Evolutionary conservation across 495 filamentous ascomycete genomes (phyloP), one percentile per base, ranked within the genome.

Genomic region (Penicillium mononematosum): DNA sequence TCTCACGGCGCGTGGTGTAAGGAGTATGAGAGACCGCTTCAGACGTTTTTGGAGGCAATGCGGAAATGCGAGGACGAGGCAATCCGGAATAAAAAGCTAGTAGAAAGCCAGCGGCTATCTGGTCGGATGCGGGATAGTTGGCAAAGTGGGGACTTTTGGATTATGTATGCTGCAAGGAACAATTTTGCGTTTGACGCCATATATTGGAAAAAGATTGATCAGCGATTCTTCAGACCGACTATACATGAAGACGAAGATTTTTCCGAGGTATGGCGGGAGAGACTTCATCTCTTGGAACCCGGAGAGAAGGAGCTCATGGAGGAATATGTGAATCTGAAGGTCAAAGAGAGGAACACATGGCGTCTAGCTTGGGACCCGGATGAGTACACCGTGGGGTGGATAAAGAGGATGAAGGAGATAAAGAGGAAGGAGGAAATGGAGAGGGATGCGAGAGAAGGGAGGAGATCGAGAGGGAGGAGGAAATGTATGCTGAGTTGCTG

Each of bases 191-290:
- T 62, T 27, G 59, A 62, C 41, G 20, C 32, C 19, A 45, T 58
- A n/a, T 62, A 62, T 41, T 62, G 60, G 56, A 20, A 57, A 42
- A 62, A 55, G n/a, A 59, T 59, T 27, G 60, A 62, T 31, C 56
- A 29, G 16, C 38, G 50, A 11, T 62, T 62, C 49, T 62, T 59
- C 27, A 51, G 55, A 43, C 19, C 44, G 12, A 42, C 20, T 4
- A 11, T 11, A 19, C 25, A 19, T 34, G 8, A n/a, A 29, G 7
- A 8, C 5, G 22, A 20, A 0, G 0, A 36, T 12, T 14, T 36
- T 14, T 36, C 2, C 12, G 31, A 55, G 31, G 49, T 32, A 5
- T 65, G 59, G 56, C 53, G 46, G 32, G 1, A 58, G 39, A 58
- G 59, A 46, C 50, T 58, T n/a, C 0, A 51, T 41, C 56, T 62